Evolutionary conservation across 1,284 basidiomycete species (phyloP).

Genomic region (Xanthoconium separans): DNA sequence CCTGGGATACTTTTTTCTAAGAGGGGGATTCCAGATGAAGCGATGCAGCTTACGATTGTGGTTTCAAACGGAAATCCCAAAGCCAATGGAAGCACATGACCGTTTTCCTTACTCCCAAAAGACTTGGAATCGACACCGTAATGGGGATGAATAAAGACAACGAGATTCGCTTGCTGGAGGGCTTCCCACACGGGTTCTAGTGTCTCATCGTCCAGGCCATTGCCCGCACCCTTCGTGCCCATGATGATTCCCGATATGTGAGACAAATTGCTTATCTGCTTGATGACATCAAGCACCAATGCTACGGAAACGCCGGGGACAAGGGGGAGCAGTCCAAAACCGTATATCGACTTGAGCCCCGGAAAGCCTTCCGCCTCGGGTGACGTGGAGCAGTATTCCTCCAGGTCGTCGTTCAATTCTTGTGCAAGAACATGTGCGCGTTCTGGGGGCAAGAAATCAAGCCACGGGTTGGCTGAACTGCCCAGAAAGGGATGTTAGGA

Average conservation of each 20-base stretch:
- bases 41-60: constrained; percentile 60
- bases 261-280: constrained; percentile 61
- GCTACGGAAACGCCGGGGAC: constrained; percentile 59
- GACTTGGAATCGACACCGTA: constrained; percentile 68
- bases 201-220: constrained; percentile 74
- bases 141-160: constrained; percentile 82
- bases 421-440: constrained; percentile 64
- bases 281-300: constrained; percentile 59
- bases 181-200: constrained; percentile 80
- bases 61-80: constrained; percentile 90
- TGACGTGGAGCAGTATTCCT: constrained; percentile 70
- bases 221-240: constrained; percentile 76
- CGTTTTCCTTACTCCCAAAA: constrained; percentile 76
- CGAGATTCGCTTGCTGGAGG: constrained; percentile 62
- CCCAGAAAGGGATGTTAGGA: constrained; percentile 11
- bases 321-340: constrained; percentile 82
- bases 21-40: constrained; percentile 2
- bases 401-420: constrained; percentile 74
- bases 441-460: constrained; percentile 75
- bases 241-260: constrained; percentile 80
- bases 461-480: constrained; percentile 85
- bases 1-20: constrained; percentile 41
- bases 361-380: constrained; percentile 38
- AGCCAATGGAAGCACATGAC: constrained; percentile 82
- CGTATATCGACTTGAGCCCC: constrained; percentile 66